A percentile compares a stretch with the other conserved stretches of the same genome.
Evolutionary conservation across 495 filamentous ascomycete species (phyloP).

Genomic region (Platismatia glauca): DNA sequence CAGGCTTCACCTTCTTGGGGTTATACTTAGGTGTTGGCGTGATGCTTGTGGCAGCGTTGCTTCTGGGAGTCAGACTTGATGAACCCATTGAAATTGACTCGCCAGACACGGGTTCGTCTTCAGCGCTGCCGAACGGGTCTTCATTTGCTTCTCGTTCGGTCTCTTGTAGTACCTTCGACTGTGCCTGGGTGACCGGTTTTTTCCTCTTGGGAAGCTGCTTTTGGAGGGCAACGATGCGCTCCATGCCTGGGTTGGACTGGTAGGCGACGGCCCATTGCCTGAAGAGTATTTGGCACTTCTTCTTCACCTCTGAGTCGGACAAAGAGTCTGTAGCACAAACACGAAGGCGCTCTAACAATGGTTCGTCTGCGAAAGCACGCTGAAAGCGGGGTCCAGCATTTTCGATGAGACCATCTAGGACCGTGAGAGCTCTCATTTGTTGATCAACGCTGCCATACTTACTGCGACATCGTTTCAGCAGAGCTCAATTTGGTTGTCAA

Average conservation of each 20-base stretch:
- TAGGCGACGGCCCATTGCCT: slow-evolving; percentile 80
- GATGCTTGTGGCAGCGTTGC: slow-evolving; percentile 24
- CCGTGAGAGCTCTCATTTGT: slow-evolving; percentile 79
- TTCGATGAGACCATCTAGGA: slow-evolving; percentile 89
- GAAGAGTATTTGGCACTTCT: slow-evolving; percentile 80
- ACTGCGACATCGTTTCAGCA: slow-evolving; percentile 29
- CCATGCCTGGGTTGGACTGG: slow-evolving; percentile 72
- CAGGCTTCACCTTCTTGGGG: slow-evolving; percentile 23
- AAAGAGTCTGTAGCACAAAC: slow-evolving; percentile 77
- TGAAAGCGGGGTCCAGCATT: slow-evolving; percentile 89
- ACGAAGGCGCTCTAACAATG: slow-evolving; percentile 85
- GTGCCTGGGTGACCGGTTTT: slow-evolving; percentile 56
- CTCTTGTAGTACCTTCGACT: slow-evolving; percentile 72
- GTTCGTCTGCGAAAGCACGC: slow-evolving; percentile 78
- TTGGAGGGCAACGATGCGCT: slow-evolving; percentile 68
- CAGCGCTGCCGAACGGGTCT: slow-evolving; percentile 40
- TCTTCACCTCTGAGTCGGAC: slow-evolving; percentile 74
- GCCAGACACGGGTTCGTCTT: slow-evolving; percentile 8
- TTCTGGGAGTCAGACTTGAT: slow-evolving; percentile 6
- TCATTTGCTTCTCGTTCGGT: slow-evolving; percentile 57
- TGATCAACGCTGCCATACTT: slow-evolving; percentile 93
- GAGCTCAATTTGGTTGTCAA: background rate
- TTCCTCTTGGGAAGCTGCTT: slow-evolving; percentile 64
- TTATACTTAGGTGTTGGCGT: slow-evolving; percentile 21
- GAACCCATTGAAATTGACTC: background rate